Evolutionary conservation across 306 rosid genomes (phyloP), one percentile per base, ranked within the genome.

Genomic region (Quercus parvula): DNA sequence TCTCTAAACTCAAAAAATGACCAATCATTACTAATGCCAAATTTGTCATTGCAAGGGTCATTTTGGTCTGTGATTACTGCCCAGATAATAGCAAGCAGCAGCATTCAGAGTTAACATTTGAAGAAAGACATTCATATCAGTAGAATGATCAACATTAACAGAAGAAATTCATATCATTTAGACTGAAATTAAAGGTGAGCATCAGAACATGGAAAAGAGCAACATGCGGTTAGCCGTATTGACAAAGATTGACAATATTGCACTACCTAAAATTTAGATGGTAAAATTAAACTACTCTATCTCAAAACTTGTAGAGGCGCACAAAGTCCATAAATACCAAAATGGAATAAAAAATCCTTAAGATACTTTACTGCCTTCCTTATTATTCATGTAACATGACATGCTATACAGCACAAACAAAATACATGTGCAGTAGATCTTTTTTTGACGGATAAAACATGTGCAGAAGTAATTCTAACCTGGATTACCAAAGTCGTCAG

Each of bases 401-500:
- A 81, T 75, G 61, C 76, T 75, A 63, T 46, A 71, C 72, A 79
- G 73, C 63, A 24, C 70, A 71, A 51, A 56, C 71, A 12, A 56
- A 75, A 76, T 68, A 73, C 68, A 73, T 30, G 18, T n/a, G 56
- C 56, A 77, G 17, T 2, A 49, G 15, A 49, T 49, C 5, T 49
- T 13, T 10, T 46, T 49, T 49, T 12, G 14, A 49, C 1, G 0
- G 54, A 10, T 49, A 12, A 12, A 49, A 70, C 61, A 73, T 57
- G 20, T n/a, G 51, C 61, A 77, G 81, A 13, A 68, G 55, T 75
- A 79, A 80, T 49, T 73, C 82, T 83, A 86, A 95, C 98, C 97
- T 84, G 91, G 88, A 81, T 88, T 89, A 67, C 88, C 81, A 63
- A 82, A 82, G 74, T 89, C 87, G 28, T 84, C 93, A 54, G 87